Conservation (phyloP, 257 asterid species). For the Solanum pimpinellifolium region DNA sequence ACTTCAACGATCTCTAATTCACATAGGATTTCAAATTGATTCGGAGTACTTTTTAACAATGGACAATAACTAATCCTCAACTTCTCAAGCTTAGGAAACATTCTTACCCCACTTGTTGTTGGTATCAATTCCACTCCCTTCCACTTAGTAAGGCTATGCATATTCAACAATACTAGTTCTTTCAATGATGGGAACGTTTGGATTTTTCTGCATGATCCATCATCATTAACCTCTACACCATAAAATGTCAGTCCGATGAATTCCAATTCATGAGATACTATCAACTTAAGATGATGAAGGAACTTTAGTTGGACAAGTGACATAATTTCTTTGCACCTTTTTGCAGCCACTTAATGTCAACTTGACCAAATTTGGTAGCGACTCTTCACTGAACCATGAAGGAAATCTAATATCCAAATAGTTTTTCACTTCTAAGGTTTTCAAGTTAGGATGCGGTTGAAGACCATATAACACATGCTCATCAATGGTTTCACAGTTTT, state of each 20-base stretch:
- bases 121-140: neutral
- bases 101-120: neutral
- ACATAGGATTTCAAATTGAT: conserved; percentile 10
- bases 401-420: conserved; percentile 2
- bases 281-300: neutral
- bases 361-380: neutral
- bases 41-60: conserved; percentile 5
- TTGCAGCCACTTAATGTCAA: neutral
- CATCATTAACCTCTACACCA: neutral
- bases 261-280: neutral
- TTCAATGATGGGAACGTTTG: neutral
- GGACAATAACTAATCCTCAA: neutral
- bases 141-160: conserved; percentile 8
- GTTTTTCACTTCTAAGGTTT: neutral
- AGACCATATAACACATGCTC: conserved; percentile 11
- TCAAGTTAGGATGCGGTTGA: conserved; percentile 6
- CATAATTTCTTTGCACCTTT: conserved; percentile 5
- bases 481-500: neutral
- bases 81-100: conserved; percentile 10
- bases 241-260: neutral
- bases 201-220: neutral
- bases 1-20: fast-evolving
- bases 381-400: neutral
- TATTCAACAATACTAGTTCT: neutral
- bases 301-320: conserved; percentile 11